A percentile compares a stretch with the other conserved stretches of the same genome.
Conservation (phyloP, 257 asterid genomes). For the Rhazya stricta region DNA sequence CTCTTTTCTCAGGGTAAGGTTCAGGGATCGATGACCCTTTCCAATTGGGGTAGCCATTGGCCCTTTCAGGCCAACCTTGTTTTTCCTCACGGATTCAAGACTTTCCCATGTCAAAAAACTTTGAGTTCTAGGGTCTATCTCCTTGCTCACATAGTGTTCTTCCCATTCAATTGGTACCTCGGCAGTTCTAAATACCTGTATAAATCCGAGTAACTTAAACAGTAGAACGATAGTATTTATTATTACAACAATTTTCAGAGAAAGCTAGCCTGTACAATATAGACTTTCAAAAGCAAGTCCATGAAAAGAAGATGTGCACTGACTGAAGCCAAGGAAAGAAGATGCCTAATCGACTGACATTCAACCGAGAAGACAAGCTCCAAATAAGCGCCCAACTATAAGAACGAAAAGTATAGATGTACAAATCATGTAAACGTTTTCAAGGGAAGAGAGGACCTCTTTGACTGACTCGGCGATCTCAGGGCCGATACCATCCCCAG, state of each 20-base stretch:
- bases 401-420: background rate
- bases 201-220: slow-evolving; percentile 6
- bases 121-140: slow-evolving; percentile 89
- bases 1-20: slow-evolving; percentile 93
- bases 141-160: slow-evolving; percentile 82
- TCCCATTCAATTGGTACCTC: slow-evolving; percentile 97
- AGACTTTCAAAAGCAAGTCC: background rate
- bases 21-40: slow-evolving; percentile 93
- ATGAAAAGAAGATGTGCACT: too few relatives aligned
- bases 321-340: too few relatives aligned
- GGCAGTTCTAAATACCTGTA: slow-evolving; percentile 71
- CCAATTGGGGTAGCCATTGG: slow-evolving; percentile 99
- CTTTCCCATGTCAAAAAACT: slow-evolving; percentile 97
- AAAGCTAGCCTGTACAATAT: background rate
- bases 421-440: background rate
- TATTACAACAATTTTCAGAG: background rate
- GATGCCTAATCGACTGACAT: background rate
- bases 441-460: slow-evolving; percentile 34
- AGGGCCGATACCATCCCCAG: slow-evolving; percentile 97
- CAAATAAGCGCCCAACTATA: background rate
- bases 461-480: slow-evolving; percentile 87
- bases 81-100: slow-evolving; percentile 81
- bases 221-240: background rate
- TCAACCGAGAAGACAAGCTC: background rate
- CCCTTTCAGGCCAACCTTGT: slow-evolving; percentile 88